Evolutionary conservation across 139 green algal genomes (phyloP), one percentile per base, ranked within the genome.

Genomic region (Volvox reticuliferus): DNA sequence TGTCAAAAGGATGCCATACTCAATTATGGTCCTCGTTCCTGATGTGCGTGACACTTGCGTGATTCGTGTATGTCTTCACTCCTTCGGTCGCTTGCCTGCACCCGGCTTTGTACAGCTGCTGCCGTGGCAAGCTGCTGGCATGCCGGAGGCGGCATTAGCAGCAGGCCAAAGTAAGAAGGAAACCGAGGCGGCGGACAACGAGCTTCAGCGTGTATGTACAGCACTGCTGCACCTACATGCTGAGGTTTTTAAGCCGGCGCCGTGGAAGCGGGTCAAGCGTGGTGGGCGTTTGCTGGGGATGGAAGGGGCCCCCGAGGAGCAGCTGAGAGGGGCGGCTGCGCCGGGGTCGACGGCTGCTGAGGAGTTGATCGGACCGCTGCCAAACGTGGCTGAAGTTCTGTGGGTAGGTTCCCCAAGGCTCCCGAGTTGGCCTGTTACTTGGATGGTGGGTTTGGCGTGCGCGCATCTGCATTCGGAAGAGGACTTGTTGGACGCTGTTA

Each of bases 141-240:
- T 33, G 3, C 20, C 62, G 0, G 63, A 33, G 20, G 61, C 62
- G 33, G 62, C 30, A n/a, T n/a, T n/a, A n/a, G n/a, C n/a, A 32
- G 62, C 61, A 62, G 18, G 30, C 16, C 32, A 32, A 67, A 33
- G 63, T 9, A 55, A 55, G 35, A 22, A 35, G 65, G 21, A 36
- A 14, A 2, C 28, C 13, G 14, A 3, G 26, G 0, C 30, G 17
- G 63, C 2, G 0, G 19, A 68, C 36, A 2, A 17, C 26, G 85
- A 82, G 68, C 69, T 89, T 24, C 18, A 19, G 17, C 85, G 69
- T 21, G 71, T 68, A 9, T 55, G 37, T 30, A 71, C 85, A 12
- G 68, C 85, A 12, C 68, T 89, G 37, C 24, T 32, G 69, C 32
- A 89, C 36, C 16, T 89, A 26, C 26, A 89, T 71, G 85, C 68